Percentiles rank a stretch among this genome's conserved stretches.
Conservation (phyloP, 2,329 filamentous ascomycete genomes). For the Pyricularia sp. region DNA sequence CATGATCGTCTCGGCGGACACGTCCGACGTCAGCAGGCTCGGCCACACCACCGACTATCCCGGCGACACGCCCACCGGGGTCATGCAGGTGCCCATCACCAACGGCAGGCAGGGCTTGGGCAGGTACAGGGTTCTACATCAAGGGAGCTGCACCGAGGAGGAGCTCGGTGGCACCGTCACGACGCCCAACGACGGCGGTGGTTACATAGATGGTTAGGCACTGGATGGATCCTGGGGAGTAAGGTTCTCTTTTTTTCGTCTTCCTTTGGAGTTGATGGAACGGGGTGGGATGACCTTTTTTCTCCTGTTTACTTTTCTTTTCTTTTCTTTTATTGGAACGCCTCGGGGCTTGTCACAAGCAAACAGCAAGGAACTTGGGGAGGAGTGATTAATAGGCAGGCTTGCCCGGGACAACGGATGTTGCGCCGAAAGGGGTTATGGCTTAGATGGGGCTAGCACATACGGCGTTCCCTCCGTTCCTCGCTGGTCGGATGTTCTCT, state of each 20-base stretch:
- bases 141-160: neutral
- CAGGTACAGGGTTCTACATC: neutral
- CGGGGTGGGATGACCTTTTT: neutral
- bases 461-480: neutral
- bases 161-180: neutral
- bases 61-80: slow-evolving; percentile 23
- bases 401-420: neutral
- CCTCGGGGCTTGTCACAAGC: neutral
- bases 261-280: neutral
- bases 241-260: neutral
- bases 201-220: neutral
- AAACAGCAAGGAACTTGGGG: neutral
- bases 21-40: slow-evolving; percentile 23
- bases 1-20: slow-evolving; percentile 32
- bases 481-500: neutral
- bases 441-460: neutral
- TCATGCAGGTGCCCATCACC: slow-evolving; percentile 24
- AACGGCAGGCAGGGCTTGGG: neutral
- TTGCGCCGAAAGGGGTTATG: too few species aligned
- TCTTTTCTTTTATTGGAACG: neutral
- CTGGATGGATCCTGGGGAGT: neutral
- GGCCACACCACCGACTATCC: slow-evolving; percentile 34
- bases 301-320: too few species aligned
- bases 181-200: neutral
- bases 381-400: neutral